Evolutionary conservation across 31 red algal species (phyloP).

Genomic region (Endocladia muricata): DNA sequence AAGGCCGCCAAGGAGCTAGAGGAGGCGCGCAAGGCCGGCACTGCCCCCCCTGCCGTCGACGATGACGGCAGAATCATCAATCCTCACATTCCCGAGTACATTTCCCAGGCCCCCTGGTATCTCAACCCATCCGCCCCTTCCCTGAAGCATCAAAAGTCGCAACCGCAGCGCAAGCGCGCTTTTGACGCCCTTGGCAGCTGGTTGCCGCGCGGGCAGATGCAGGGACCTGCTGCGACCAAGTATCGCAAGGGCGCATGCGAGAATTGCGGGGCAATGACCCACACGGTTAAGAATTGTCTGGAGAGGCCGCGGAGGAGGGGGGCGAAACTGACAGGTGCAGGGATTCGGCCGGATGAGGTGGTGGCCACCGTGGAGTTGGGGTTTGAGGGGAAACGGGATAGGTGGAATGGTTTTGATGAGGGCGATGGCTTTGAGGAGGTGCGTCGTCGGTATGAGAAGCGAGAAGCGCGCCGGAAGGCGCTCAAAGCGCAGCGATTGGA

Average conservation of each 20-base stretch:
- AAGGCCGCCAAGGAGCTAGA: constrained; percentile 88
- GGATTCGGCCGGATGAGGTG: constrained; percentile 68
- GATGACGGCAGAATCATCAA: constrained; percentile 93
- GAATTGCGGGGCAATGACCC: constrained; percentile 85
- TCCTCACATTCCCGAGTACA: constrained; percentile 95
- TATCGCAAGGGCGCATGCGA: constrained; percentile 78
- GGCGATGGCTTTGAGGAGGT: constrained; percentile 42
- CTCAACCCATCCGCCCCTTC: constrained; percentile 58
- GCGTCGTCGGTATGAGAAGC: constrained; percentile 23
- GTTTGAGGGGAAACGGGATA: constrained; percentile 87
- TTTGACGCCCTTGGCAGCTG: constrained; percentile 57
- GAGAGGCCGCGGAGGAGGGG: constrained; percentile 73
- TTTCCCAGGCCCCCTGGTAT: constrained; percentile 92
- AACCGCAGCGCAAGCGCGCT: constrained; percentile 33
- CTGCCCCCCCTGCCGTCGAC: constrained; percentile 76
- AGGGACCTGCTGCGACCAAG: constrained; percentile 65
- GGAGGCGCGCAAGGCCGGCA: constrained; percentile 85
- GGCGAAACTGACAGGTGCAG: constrained; percentile 59
- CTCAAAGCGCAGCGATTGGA: constrained; percentile 30
- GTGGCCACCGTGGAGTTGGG: constrained; percentile 60
- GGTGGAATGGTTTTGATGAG: constrained; percentile 89
- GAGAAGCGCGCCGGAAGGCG: constrained; percentile 34
- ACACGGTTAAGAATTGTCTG: constrained; percentile 73
- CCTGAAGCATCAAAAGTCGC: constrained; percentile 81
- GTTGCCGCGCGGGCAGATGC: constrained; percentile 45